Percentiles rank a stretch among this genome's conserved stretches.
These are phyloP conservation scores for Dendrothele bispora DNA, from an alignment of 768 basidiomycete species.

Conservation along the genomic window DNA sequence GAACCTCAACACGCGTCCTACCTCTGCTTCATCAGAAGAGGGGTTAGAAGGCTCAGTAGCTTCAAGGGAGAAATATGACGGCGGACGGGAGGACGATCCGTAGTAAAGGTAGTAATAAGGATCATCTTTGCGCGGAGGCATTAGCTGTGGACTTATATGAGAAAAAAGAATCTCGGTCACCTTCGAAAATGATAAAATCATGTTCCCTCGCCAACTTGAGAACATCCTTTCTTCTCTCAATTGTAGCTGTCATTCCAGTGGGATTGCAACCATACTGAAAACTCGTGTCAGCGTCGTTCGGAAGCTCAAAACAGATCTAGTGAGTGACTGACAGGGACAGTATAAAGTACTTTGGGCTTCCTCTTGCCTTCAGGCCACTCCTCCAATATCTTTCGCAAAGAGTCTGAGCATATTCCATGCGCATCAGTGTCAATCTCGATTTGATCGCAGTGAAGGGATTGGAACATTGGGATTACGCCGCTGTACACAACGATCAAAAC, in stretches of 20 bases:
- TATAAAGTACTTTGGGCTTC: conserved; percentile 80
- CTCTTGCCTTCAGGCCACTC: conserved; percentile 72
- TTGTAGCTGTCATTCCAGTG: conserved; percentile 74
- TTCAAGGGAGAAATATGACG: conserved; percentile 85
- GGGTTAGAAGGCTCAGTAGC: conserved; percentile 42
- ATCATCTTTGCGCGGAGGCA: conserved; percentile 51
- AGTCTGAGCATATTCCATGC: conserved; percentile 61
- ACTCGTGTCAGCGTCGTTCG: background rate
- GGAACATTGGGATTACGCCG: conserved; percentile 66
- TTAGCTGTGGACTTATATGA: background rate
- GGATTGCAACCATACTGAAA: conserved; percentile 82
- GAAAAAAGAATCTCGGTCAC: conserved; percentile 32
- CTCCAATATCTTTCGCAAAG: conserved; percentile 64
- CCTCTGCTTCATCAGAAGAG: conserved; percentile 31
- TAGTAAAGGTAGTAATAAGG: conserved; percentile 82
- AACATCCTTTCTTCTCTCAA: conserved; percentile 69
- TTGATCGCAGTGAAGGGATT: conserved; percentile 53
- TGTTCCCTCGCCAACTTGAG: conserved; percentile 70
- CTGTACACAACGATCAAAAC: conserved; percentile 29
- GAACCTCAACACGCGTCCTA: conserved; percentile 83
- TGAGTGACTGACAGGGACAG: conserved; percentile 57
- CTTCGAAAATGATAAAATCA: conserved; percentile 84
- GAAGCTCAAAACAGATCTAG: conserved; percentile 7
- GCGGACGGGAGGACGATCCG: conserved; percentile 57
- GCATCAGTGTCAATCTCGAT: conserved; percentile 78